Percentiles rank a stretch among this genome's conserved stretches.
These are phyloP conservation scores for Hyaloperonospora brassicae DNA, from an alignment of 352 stramenopile species.

Conservation along the genomic window DNA sequence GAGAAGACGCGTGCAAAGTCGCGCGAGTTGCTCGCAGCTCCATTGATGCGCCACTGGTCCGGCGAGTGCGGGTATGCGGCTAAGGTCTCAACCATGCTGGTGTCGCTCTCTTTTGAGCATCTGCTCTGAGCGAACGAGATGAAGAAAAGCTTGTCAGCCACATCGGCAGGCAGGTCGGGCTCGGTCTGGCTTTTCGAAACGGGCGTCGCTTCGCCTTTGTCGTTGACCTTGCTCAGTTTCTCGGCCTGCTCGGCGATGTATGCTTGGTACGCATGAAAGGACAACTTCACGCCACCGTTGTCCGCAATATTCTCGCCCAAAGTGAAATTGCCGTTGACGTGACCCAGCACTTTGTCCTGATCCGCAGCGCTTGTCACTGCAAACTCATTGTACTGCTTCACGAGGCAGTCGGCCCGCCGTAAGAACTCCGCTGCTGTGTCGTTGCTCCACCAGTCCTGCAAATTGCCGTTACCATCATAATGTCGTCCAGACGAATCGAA, in stretches of 20 bases:
- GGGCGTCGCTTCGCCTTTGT: slow-evolving; percentile 9
- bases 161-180: slow-evolving; percentile 10
- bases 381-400: slow-evolving; percentile 55
- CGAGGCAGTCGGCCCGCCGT: slow-evolving; percentile 47
- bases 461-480: slow-evolving; percentile 83
- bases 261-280: slow-evolving; percentile 51
- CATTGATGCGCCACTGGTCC: slow-evolving; percentile 79
- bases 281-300: slow-evolving; percentile 70
- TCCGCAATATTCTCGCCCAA: slow-evolving; percentile 81
- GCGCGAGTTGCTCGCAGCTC: slow-evolving; percentile 63
- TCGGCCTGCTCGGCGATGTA: slow-evolving; percentile 22
- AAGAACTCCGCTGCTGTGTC: slow-evolving; percentile 73
- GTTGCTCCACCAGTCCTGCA: slow-evolving; percentile 91
- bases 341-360: slow-evolving; percentile 35
- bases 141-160: slow-evolving; percentile 63
- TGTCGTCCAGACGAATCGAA: slow-evolving; percentile 91
- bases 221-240: slow-evolving; percentile 14
- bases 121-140: slow-evolving; percentile 71
- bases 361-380: slow-evolving; percentile 35
- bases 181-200: slow-evolving; percentile 16
- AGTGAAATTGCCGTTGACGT: slow-evolving; percentile 77
- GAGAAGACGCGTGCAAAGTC: slow-evolving; percentile 60
- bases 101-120: slow-evolving; percentile 56
- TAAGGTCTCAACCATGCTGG: slow-evolving; percentile 37
- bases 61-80: slow-evolving; percentile 47